Evolutionary conservation across 805 yeast genomes (phyloP), one percentile per base, ranked within the genome.

Genomic region (Saccharomycopsis javanensis): DNA sequence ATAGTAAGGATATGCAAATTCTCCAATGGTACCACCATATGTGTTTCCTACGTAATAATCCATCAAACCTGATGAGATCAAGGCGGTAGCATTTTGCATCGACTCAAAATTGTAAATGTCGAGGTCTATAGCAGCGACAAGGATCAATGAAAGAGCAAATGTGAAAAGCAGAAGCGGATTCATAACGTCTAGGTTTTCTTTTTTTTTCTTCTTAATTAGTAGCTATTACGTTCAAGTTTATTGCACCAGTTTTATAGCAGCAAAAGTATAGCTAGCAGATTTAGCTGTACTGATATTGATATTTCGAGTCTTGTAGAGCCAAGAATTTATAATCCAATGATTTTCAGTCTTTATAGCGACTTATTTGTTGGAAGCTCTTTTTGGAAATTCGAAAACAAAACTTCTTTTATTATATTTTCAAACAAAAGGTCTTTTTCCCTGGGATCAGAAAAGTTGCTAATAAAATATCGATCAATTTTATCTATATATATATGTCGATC

Each of bases 1-100:
- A 76, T 92, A 92, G 76, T 92, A 91, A 0, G 98, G 98, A 66
- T 76, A 73, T 11, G 83, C 74, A 69, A 94, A 91, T 90, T 86
- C 83, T 48, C 98, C 99, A 28, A 87, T 75, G 4, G 90, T 79
- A 7, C 91, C 86, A 35, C 97, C 97, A 48, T 75, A 69, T 33
- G 77, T 72, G 27, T 68, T 65, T 42, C 95, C 92, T 15, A 78
- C 81, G 66, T 90, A 90, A 69, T 90, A 90, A 72, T 88, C 91
- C 75, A 90, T 75, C 57, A 88, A 72, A 61, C 97, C 97, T 50
- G 75, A 68, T 1, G 83, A 82, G 18, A 90, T 73, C 51, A 80
- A 69, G 0, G 83, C 73, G 1, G 86, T 79, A 1, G 85, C 91
- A 35, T 76, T 68, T 61, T 70, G 58, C 15, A 75, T 37, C 10